These are phyloP conservation scores for Solanum hybrid DNA, from an alignment of 305 asterid species.

Conservation along the genomic window DNA sequence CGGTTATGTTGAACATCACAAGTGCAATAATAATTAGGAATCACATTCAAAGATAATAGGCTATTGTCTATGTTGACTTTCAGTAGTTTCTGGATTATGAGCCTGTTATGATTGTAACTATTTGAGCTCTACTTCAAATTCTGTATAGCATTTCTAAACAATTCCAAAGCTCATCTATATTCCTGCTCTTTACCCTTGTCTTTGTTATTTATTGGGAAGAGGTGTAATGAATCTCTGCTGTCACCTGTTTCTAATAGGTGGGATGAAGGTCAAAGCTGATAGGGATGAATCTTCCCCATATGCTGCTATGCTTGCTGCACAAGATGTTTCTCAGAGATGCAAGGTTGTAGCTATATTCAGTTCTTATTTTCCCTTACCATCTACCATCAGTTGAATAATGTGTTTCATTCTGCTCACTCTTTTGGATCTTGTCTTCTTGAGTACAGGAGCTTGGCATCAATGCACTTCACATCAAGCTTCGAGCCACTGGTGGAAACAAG, in stretches of 20 bases:
- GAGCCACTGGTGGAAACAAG: slow-evolving; percentile 35
- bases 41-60: too few species aligned
- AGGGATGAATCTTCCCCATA: slow-evolving; percentile 37
- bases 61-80: neutral
- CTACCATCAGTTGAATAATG: neutral
- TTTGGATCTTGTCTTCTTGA: neutral
- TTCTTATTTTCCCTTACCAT: neutral
- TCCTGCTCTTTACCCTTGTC: neutral
- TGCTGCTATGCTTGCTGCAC: slow-evolving; percentile 44
- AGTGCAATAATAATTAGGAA: neutral
- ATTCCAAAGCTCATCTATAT: neutral
- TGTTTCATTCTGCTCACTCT: neutral
- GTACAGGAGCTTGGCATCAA: slow-evolving; percentile 29
- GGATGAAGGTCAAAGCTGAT: slow-evolving; percentile 37
- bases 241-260: slow-evolving; percentile 14
- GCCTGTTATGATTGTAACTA: neutral
- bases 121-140: neutral
- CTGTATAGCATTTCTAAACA: neutral
- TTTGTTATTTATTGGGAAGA: neutral
- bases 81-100: neutral
- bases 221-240: neutral
- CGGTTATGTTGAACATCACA: neutral
- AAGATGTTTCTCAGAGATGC: slow-evolving; percentile 35
- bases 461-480: slow-evolving; percentile 33
- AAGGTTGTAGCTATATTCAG: slow-evolving; percentile 9